These are phyloP conservation scores for Didymosphaeria variabile DNA, from an alignment of 2,329 filamentous ascomycete genomes.

Conservation along the genomic window DNA sequence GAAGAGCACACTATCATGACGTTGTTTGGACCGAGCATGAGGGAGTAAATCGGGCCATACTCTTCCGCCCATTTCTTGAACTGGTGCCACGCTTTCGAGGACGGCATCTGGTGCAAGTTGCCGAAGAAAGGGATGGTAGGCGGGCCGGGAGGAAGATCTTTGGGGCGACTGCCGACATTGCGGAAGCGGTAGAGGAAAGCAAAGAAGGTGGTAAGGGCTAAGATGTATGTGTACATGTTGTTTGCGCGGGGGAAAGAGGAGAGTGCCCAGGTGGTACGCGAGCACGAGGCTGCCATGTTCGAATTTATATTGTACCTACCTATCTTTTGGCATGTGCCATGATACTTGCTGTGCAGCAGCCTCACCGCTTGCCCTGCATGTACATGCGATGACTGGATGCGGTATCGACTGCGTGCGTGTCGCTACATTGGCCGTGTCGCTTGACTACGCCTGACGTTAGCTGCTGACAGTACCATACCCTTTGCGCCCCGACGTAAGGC, in stretches of 20 bases:
- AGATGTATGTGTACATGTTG: conserved; percentile 3
- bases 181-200: conserved; percentile 9
- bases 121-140: conserved; percentile 61
- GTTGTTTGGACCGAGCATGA: conserved; percentile 59
- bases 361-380: too few species aligned
- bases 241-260: too few species aligned
- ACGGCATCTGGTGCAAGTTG: conserved; percentile 60
- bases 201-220: background rate
- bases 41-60: conserved; percentile 62
- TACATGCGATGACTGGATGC: too few species aligned
- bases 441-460: background rate
- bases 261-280: background rate
- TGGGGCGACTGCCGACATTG: conserved; percentile 37
- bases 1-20: conserved; percentile 58
- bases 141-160: conserved; percentile 58
- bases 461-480: background rate
- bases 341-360: too few species aligned
- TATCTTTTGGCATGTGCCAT: too few species aligned
- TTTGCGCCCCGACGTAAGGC: too few species aligned
- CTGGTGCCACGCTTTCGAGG: conserved; percentile 53
- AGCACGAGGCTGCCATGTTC: too few species aligned
- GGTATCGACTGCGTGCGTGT: background rate
- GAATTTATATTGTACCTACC: background rate
- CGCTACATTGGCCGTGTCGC: background rate
- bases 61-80: conserved; percentile 63